These are phyloP conservation scores for Mortierella polycephala DNA, from an alignment of 371 early-diverging fungal genomes.

Conservation along the genomic window DNA sequence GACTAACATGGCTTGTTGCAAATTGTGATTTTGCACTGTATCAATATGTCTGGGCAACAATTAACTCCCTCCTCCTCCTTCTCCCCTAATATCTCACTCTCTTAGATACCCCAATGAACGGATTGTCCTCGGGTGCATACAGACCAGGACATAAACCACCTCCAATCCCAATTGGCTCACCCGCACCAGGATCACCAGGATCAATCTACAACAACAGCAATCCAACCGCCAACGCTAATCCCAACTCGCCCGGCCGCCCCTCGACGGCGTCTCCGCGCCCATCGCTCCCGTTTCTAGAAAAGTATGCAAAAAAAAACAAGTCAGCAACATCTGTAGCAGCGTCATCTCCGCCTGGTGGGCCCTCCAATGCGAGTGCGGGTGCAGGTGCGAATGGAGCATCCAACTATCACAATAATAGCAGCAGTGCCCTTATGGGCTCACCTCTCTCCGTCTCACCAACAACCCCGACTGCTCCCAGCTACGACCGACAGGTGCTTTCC, in stretches of 20 bases:
- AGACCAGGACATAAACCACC: constrained; percentile 54
- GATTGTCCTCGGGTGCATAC: constrained; percentile 46
- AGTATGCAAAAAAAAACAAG: constrained; percentile 54
- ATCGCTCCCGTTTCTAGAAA: constrained; percentile 51
- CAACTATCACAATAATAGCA: constrained; percentile 25
- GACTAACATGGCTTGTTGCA: neutral
- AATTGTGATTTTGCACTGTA: neutral
- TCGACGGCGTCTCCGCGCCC: constrained; percentile 36
- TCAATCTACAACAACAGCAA: constrained; percentile 2
- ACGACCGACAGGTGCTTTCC: constrained; percentile 38
- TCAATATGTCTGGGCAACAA: neutral
- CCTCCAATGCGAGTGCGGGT: constrained; percentile 2
- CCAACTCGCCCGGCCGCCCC: constrained; percentile 31
- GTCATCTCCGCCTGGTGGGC: constrained; percentile 14
- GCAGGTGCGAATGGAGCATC: neutral
- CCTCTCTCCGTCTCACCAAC: constrained; percentile 48
- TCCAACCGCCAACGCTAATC: constrained; percentile 14
- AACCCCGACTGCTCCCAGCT: constrained; percentile 53
- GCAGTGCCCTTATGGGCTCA: constrained; percentile 38
- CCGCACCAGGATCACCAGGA: constrained; percentile 22
- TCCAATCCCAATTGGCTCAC: constrained; percentile 28
- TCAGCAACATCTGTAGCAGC: constrained; percentile 30
- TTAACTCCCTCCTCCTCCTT: neutral
- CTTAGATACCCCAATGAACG: constrained; percentile 9
- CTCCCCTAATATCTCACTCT: neutral